Evolutionary conservation across 2,329 filamentous ascomycete species (phyloP), one percentile per base, ranked within the genome.

Genomic region (Helminthosporium solani): DNA sequence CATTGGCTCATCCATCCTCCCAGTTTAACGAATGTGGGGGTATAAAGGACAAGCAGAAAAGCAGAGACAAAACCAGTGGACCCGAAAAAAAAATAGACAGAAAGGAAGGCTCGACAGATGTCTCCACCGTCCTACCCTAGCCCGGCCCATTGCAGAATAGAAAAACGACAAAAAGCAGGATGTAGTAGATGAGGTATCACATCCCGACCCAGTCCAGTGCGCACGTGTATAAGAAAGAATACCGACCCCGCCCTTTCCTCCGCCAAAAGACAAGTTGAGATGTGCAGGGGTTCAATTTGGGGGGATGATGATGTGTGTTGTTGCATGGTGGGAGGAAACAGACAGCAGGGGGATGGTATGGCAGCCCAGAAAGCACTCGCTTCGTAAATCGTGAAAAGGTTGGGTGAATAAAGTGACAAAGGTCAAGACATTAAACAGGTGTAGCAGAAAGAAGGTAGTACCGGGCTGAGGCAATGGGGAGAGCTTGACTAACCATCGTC

Each of bases 401-500:
- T 3, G 15, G 18, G 18, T 7, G 33, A 34, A 37, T 14, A 37
- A 36, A 37, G 34, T 9, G 34, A 57, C 39, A 51, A 40, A 54
- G 52, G 46, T 54, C 37, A 50, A 56, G 51, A 51, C 53, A 52
- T 43, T 46, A 54, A 49, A 52, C 46, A 40, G 44, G 48, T 47
- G 50, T 50, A 57, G 55, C 55, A 58, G 57, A 57, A 50, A 35
- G 48, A 47, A 38, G 54, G 49, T 5, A 3, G 50, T 49, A 46
- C 2, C 27, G 44, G 40, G 38, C 40, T 54, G 54, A 20, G 45
- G 42, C 36, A 43, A 19, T 35, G 38, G 45, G 39, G 31, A n/a
- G n/a, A n/a, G 27, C 20, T 8, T 31, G 33, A 43, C 57, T 59
- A 68, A 48, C 63, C 64, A 40, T 74, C 71, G 38, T 75, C 77